Evolutionary conservation across 2,329 filamentous ascomycete genomes (phyloP).

Genomic region (Macrophomina pseudophaseolina): DNA sequence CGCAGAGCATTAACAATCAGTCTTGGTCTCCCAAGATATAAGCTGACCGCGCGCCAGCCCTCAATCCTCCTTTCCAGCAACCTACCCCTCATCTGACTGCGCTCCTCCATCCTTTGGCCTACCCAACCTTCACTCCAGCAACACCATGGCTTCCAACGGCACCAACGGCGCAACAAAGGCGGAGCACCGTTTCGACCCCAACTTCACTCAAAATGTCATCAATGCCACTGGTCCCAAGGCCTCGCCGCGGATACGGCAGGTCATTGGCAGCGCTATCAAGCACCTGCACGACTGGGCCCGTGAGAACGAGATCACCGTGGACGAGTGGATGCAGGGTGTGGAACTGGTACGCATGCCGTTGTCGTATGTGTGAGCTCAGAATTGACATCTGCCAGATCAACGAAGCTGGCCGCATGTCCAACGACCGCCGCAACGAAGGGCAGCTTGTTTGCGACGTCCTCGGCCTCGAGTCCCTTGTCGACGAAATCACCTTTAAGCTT

Average conservation of each 20-base stretch:
- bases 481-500: slow-evolving; percentile 77
- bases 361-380: neutral
- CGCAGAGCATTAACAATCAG: slow-evolving; percentile 24
- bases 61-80: neutral
- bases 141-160: slow-evolving; percentile 33
- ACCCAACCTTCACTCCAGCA: neutral
- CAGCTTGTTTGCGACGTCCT: slow-evolving; percentile 65
- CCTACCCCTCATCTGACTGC: neutral
- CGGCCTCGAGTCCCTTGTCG: slow-evolving; percentile 67
- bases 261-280: slow-evolving; percentile 68
- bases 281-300: slow-evolving; percentile 81
- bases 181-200: slow-evolving; percentile 68
- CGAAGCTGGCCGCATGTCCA: slow-evolving; percentile 66
- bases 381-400: slow-evolving; percentile 53
- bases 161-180: slow-evolving; percentile 15
- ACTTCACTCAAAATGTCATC: slow-evolving; percentile 76
- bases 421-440: slow-evolving; percentile 66
- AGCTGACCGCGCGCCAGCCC: neutral
- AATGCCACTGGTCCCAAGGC: slow-evolving; percentile 74
- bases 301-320: slow-evolving; percentile 75
- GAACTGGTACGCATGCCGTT: slow-evolving; percentile 59
- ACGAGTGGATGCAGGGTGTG: slow-evolving; percentile 78
- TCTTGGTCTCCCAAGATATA: neutral
- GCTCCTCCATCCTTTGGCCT: neutral
- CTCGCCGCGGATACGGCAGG: slow-evolving; percentile 65